These are phyloP conservation scores for Paspalum notatum DNA, from an alignment of 176 grass and related monocot species.

Conservation along the genomic window DNA sequence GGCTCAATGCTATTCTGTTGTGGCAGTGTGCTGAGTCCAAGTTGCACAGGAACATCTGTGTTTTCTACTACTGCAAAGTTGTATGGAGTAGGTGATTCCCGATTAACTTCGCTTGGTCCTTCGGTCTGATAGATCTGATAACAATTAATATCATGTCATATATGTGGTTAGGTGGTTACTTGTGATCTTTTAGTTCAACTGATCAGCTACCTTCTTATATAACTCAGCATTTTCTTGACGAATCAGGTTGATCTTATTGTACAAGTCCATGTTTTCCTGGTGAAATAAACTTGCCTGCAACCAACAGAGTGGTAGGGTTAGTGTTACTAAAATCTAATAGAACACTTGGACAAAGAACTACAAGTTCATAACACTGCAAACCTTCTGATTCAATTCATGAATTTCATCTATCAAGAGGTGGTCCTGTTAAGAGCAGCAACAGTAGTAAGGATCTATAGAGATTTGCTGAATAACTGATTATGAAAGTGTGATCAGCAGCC, in stretches of 20 bases:
- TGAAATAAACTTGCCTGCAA: constrained; percentile 72
- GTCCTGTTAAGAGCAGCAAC: constrained; percentile 61
- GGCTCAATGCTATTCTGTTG: constrained; percentile 30
- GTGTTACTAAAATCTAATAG: constrained; percentile 10
- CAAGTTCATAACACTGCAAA: constrained; percentile 3
- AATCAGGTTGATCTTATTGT: constrained; percentile 68
- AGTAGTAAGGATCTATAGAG: constrained; percentile 35
- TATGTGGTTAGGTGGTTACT: background rate
- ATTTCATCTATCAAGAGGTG: constrained; percentile 76
- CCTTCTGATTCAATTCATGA: constrained; percentile 79
- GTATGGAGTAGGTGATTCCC: constrained; percentile 50
- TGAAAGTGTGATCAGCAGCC: constrained; percentile 14
- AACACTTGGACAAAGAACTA: background rate
- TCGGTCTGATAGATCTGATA: constrained; percentile 53
- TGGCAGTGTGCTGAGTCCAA: constrained; percentile 60
- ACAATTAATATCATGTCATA: constrained; percentile 24
- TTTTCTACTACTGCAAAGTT: constrained; percentile 62
- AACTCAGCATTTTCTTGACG: constrained; percentile 74
- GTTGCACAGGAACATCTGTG: constrained; percentile 62
- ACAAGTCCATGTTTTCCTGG: constrained; percentile 83
- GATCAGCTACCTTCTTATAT: constrained; percentile 65
- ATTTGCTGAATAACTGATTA: constrained; percentile 18
- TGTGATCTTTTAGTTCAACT: constrained; percentile 12
- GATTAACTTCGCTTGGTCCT: constrained; percentile 53
- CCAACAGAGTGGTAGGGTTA: constrained; percentile 13